Evolutionary conservation across 345 rosid species (phyloP).

Genomic region (Euphorbia lathyris): DNA sequence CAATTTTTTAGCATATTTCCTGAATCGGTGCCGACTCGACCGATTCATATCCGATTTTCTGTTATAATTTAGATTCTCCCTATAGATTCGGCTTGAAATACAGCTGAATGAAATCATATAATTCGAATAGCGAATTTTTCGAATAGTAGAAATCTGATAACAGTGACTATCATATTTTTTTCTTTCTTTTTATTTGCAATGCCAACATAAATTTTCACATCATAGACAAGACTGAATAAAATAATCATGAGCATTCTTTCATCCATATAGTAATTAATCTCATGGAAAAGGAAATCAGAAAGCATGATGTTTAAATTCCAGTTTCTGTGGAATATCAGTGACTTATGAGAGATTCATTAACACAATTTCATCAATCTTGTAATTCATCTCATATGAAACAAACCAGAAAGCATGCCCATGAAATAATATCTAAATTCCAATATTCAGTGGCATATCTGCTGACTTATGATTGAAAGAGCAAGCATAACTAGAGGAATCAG

Average conservation of each 20-base stretch:
- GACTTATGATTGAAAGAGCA: background rate
- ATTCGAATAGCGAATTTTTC: no score
- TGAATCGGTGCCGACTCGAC: no score
- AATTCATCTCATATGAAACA: background rate
- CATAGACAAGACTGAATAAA: background rate
- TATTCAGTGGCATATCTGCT: background rate
- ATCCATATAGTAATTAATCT: background rate
- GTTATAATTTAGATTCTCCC: no score
- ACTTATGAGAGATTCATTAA: background rate
- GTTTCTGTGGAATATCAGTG: background rate
- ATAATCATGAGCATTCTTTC: background rate
- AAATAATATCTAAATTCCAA: background rate
- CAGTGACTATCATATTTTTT: background rate
- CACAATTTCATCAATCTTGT: background rate
- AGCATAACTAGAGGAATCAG: background rate
- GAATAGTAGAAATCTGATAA: no score
- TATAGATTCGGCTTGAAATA: no score
- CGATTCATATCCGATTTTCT: no score
- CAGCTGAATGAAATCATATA: no score
- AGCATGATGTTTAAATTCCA: background rate
- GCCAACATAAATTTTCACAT: background rate
- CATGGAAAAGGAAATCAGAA: background rate
- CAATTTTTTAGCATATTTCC: no score
- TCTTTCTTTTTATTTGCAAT: background rate
- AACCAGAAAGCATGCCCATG: background rate